These are phyloP conservation scores for Mycena indigotica DNA, from an alignment of 768 basidiomycete genomes.

Conservation along the genomic window DNA sequence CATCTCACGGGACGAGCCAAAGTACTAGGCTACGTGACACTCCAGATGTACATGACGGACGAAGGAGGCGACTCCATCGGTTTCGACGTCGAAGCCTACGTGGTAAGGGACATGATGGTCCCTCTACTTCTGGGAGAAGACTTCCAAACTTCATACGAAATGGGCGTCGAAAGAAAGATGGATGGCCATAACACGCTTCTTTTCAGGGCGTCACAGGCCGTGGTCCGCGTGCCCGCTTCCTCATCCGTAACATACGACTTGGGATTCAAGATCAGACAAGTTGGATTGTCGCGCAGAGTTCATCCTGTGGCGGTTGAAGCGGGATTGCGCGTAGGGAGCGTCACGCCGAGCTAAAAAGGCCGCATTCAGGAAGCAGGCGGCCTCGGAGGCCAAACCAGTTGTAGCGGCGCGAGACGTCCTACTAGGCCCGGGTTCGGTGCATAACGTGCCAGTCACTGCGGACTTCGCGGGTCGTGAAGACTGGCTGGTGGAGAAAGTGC, in stretches of 20 bases:
- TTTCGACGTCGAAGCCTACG: slow-evolving; percentile 26
- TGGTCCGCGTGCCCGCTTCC: neutral
- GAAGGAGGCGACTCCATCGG: slow-evolving; percentile 6
- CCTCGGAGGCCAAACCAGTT: neutral
- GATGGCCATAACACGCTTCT: slow-evolving; percentile 5
- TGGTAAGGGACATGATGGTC: slow-evolving; percentile 28
- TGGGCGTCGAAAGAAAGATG: slow-evolving; percentile 17
- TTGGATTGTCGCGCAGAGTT: neutral
- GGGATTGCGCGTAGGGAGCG: neutral
- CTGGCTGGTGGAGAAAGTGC: slow-evolving; percentile 21
- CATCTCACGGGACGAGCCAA: slow-evolving; percentile 10
- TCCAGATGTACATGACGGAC: slow-evolving; percentile 8
- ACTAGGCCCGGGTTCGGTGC: neutral
- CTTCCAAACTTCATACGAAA: slow-evolving; percentile 26
- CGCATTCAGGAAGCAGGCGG: neutral
- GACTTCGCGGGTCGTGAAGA: slow-evolving; percentile 10
- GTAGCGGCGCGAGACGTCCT: slow-evolving; percentile 1
- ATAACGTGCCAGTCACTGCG: slow-evolving; percentile 10
- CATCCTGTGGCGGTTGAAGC: neutral
- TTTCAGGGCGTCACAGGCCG: slow-evolving; percentile 4
- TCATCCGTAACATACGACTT: neutral
- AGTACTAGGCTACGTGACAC: slow-evolving; percentile 23
- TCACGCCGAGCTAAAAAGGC: neutral
- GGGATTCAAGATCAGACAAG: neutral
- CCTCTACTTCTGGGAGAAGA: slow-evolving; percentile 33